Base-by-base conservation (phyloP, 2,329 filamentous ascomycete genomes). In the Thielaviopsis populi region DNA sequence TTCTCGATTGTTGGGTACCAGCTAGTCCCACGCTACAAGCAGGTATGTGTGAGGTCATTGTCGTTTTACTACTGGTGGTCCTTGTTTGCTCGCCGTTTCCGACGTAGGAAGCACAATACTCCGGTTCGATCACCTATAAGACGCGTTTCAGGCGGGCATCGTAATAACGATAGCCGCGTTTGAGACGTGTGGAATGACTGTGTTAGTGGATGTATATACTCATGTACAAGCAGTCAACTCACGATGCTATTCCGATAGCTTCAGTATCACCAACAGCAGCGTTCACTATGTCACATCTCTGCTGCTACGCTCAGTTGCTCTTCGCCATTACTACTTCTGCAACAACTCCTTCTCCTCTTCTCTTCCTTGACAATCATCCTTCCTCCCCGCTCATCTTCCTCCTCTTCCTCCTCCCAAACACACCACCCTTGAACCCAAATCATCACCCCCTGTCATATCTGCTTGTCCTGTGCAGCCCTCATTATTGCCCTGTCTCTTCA, bases 101-200 rank as follows among this genome's bases (percentile, higher is more conserved):
- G 46, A 50, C 19, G 22, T 19, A 24, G 46, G 19, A 24, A 50
- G 40, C 22, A 6, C 54, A 33, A 48, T 41, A 17, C 8, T 42
- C 56, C 56, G 63, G 63, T 54, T 64, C 50, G 59, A 53, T 50
- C 40, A 65, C 59, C 63, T 48, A 58, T 59, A 59, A 59, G 43
- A 62, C 15, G 4, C 15, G 63, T 65, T 65, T 65, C 63, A 65
- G 63, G 59, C 61, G 58, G 42, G 40, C 61, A 43, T 65, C 43
- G 43, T 37, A 53, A 33, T 19, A 33, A 56, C 27, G 30, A 56
- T 46, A 19, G 42, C 4, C 13, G 6, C n/a, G 27, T 56, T 33
- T 56, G 50, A 56, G 50, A 56, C 27, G 13, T 56, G 50, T 30
- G 27, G 50, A 15, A 22, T 27, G 24, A 33, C 17, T 17, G 50